phyloP scores from a whole-genome alignment of 2,329 filamentous ascomycete genomes.

The Fusarium acutatum region DNA sequence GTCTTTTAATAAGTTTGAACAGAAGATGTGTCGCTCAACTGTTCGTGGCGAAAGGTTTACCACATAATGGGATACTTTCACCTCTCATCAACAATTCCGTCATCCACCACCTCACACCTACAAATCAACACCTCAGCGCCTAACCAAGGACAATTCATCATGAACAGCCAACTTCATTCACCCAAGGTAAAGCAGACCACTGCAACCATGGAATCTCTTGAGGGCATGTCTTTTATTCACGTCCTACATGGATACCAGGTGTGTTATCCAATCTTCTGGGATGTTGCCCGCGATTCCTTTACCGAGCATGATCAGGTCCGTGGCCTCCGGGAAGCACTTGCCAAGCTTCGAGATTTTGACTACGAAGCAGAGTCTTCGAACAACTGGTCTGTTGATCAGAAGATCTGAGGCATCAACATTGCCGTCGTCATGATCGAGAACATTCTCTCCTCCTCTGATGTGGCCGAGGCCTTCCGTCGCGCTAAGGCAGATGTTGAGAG shows the following conservation, averaged over 20 bases:
- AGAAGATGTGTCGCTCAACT: accelerated
- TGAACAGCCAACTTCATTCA: too few relatives aligned
- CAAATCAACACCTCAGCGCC: too few relatives aligned
- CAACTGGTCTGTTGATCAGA: background rate
- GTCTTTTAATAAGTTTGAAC: accelerated
- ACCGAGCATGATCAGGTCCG: background rate
- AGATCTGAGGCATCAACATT: background rate
- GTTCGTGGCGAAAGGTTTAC: background rate
- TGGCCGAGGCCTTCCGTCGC: background rate
- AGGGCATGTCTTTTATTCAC: background rate
- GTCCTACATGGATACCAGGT: background rate
- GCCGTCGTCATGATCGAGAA: background rate
- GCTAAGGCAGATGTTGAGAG: background rate
- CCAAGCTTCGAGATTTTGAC: accelerated
- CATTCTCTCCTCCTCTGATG: background rate
- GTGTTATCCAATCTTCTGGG: background rate
- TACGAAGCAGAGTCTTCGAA: background rate
- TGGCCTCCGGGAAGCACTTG: background rate
- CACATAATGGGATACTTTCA: background rate
- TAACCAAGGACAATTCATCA: background rate
- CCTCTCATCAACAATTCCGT: background rate
- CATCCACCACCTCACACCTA: background rate
- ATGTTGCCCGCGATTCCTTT: background rate
- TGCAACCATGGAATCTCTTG: background rate
- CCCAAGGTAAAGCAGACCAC: too few relatives aligned